phyloP scores from a whole-genome alignment of 805 yeast genomes.

The Pichia thaimueangensis region DNA sequence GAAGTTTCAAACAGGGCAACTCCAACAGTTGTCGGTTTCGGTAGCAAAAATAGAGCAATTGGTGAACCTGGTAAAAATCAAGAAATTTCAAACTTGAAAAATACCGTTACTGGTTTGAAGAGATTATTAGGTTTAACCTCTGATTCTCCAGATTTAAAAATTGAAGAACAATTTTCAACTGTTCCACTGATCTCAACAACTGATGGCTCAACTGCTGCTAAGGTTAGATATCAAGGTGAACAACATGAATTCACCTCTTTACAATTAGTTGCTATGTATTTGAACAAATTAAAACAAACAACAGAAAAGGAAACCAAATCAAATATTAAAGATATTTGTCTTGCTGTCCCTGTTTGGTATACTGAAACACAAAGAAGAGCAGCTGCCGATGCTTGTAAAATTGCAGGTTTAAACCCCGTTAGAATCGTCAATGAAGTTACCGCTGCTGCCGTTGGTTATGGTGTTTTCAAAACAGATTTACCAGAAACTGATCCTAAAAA shows the following conservation, averaged over 20 bases:
- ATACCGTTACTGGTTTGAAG: slow-evolving; percentile 92
- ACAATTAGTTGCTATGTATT: slow-evolving; percentile 92
- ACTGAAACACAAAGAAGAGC: slow-evolving; percentile 96
- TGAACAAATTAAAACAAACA: slow-evolving; percentile 81
- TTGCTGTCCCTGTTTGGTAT: slow-evolving; percentile 97
- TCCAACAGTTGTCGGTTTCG: slow-evolving; percentile 85
- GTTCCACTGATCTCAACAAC: slow-evolving; percentile 56
- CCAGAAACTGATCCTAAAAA: slow-evolving; percentile 90
- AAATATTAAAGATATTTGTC: slow-evolving; percentile 77
- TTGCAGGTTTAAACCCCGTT: slow-evolving; percentile 97
- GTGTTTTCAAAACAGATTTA: slow-evolving; percentile 94
- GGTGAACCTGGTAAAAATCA: slow-evolving; percentile 97
- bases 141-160: slow-evolving; percentile 68
- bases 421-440: slow-evolving; percentile 96
- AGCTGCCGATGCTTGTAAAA: slow-evolving; percentile 86
- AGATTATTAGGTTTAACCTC: slow-evolving; percentile 79
- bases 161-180: slow-evolving; percentile 70
- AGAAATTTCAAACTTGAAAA: slow-evolving; percentile 93
- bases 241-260: slow-evolving; percentile 74
- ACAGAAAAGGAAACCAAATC: slow-evolving; percentile 78
- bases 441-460: slow-evolving; percentile 98
- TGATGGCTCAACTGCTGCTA: slow-evolving; percentile 74
- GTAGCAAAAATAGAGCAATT: slow-evolving; percentile 77
- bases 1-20: slow-evolving; percentile 98
- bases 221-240: slow-evolving; percentile 79